Evolutionary conservation across 2,329 filamentous ascomycete genomes (phyloP), one percentile per base, ranked within the genome.

Genomic region (Hypoxylon sp.): DNA sequence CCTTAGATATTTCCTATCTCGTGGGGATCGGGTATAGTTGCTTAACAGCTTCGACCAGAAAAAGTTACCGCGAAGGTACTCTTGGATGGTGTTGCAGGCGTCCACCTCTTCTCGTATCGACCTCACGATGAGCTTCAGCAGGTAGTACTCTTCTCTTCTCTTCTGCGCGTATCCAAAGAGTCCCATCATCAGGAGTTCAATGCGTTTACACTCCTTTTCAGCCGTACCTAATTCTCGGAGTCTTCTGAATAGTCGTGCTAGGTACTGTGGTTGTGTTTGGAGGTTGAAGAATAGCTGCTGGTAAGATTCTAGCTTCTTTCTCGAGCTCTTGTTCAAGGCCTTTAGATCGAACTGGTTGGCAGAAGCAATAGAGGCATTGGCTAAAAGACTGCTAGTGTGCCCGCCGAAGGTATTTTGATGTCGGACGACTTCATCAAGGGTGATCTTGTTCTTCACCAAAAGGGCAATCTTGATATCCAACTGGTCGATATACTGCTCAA

Each of bases 391-490:
- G 70, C 94, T 92, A 22, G 95, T 91, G 76, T 96, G 92, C 1
- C 95, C 95, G 62, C 96, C 96, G 76, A 96, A 98, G 79, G 97
- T 97, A 83, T 92, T 95, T 78, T 99, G 96, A 78, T 98, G 96
- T 75, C 94, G 94, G 61, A 99, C 93, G 30, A 99, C 96, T 81
- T 99, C 97, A 77, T 99, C 96, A 3, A 99, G 86, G 0, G 96
- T 98, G 77, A 99, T 99, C 82, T 99, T 99, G 88, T 99, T 99
- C 86, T 98, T 98, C 76, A 99, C 96, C 17, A 99, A 86, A 2
- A 99, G 88, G 0, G 96, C 96, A 79, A 99, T 99, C 83, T 99
- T 99, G 85, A 99, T 97, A 78, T 99, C 97, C 37, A 99, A 88
- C 79, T 99, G 96, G 75, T 97, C 95, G 73, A 99, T 97, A 77